phyloP scores from a whole-genome alignment of 2,329 filamentous ascomycete genomes.

The Diaporthe humulicola region DNA sequence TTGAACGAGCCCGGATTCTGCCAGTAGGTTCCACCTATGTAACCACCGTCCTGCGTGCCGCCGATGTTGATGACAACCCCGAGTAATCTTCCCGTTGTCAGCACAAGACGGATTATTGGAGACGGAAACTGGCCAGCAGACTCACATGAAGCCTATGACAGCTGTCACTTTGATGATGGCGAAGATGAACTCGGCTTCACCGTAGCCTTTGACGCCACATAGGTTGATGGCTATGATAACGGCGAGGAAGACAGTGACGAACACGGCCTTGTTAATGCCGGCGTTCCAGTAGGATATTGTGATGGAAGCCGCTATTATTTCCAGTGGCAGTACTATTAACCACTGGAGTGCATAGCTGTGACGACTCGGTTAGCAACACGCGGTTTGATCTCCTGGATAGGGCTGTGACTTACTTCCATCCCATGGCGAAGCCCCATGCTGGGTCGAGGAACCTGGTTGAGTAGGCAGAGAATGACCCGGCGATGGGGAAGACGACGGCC shows the following conservation, averaged over 20 bases:
- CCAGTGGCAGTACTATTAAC: constrained; percentile 85
- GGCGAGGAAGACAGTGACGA: constrained; percentile 84
- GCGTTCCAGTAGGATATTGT: constrained; percentile 86
- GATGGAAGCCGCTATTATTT: constrained; percentile 88
- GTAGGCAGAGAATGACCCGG: constrained; percentile 92
- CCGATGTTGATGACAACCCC: constrained; percentile 89
- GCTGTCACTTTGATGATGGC: constrained; percentile 88
- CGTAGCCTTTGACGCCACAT: constrained; percentile 89
- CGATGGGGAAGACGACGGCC: constrained; percentile 89
- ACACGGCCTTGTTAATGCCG: constrained; percentile 76
- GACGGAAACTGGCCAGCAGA: constrained; percentile 36
- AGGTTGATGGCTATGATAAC: constrained; percentile 86
- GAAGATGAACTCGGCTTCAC: constrained; percentile 91
- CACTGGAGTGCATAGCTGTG: constrained; percentile 86
- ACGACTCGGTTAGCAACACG: constrained; percentile 26
- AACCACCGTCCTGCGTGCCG: constrained; percentile 78
- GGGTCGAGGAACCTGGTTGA: constrained; percentile 94
- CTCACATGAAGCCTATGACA: constrained; percentile 88
- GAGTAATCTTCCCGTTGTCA: constrained; percentile 70
- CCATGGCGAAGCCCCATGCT: constrained; percentile 95
- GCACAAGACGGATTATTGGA: background rate
- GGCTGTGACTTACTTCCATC: constrained; percentile 80
- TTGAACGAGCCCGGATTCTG: constrained; percentile 84
- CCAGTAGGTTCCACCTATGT: constrained; percentile 87
- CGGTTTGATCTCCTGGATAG: background rate